These are phyloP conservation scores for Ottelia alismoides DNA, from an alignment of 106 monocot genomes.

Conservation along the genomic window DNA sequence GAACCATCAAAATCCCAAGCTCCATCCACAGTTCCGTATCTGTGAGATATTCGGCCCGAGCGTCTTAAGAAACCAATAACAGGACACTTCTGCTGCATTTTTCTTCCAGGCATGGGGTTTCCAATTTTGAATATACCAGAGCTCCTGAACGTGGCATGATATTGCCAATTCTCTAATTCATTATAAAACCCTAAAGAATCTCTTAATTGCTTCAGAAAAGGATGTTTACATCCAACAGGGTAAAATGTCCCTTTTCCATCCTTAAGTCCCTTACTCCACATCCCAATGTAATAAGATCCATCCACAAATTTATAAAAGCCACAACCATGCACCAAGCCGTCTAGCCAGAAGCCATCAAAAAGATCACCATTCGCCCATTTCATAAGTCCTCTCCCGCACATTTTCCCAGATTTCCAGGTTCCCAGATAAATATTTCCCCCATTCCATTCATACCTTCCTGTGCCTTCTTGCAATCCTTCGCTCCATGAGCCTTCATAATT, in stretches of 20 bases:
- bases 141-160: slow-evolving; percentile 8
- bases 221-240: slow-evolving; percentile 44
- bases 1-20: slow-evolving; percentile 23
- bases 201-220: slow-evolving; percentile 14
- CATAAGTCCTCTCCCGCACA: slow-evolving; percentile 81
- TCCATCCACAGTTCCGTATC: slow-evolving; percentile 28
- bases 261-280: slow-evolving; percentile 86
- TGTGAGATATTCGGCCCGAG: slow-evolving; percentile 55
- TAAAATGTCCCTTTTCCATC: slow-evolving; percentile 73
- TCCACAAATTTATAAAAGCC: slow-evolving; percentile 65
- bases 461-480: slow-evolving; percentile 79
- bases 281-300: slow-evolving; percentile 68
- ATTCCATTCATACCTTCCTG: slow-evolving; percentile 65
- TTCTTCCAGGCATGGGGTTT: slow-evolving; percentile 11
- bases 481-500: slow-evolving; percentile 75
- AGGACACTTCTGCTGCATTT: slow-evolving; percentile 11
- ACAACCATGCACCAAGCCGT: slow-evolving; percentile 69
- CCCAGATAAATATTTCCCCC: slow-evolving; percentile 70
- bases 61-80: slow-evolving; percentile 18
- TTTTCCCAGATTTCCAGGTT: slow-evolving; percentile 78
- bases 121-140: slow-evolving; percentile 6
- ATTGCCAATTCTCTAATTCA: slow-evolving; percentile 8
- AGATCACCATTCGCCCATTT: slow-evolving; percentile 72
- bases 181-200: slow-evolving; percentile 13
- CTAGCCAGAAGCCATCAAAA: slow-evolving; percentile 68